phyloP scores from a whole-genome alignment of 2,329 filamentous ascomycete genomes.

The Tolypocladium album region DNA sequence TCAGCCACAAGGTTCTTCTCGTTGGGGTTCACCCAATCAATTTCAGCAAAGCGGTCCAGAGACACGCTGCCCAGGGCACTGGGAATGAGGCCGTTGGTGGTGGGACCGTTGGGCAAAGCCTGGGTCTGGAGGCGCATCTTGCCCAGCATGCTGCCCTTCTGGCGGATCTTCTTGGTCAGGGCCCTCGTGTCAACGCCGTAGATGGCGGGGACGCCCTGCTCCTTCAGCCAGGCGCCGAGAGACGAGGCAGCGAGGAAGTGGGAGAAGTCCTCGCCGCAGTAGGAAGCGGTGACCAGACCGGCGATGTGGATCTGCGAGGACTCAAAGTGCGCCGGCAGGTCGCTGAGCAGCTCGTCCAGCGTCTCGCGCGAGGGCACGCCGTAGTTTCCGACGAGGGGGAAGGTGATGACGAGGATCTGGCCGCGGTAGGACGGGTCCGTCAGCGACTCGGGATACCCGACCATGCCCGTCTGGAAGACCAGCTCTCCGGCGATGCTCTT shows the following conservation, averaged over 20 bases:
- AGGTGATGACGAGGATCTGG: conserved; percentile 94
- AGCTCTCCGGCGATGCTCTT: conserved; percentile 94
- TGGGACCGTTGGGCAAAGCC: conserved; percentile 29
- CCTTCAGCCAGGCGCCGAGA: conserved; percentile 89
- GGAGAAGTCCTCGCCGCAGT: conserved; percentile 90
- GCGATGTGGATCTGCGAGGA: conserved; percentile 87
- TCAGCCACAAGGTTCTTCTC: conserved; percentile 85
- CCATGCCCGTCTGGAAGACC: conserved; percentile 99
- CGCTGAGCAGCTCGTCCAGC: conserved; percentile 72
- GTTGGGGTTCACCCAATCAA: conserved; percentile 90
- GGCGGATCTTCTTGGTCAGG: conserved; percentile 85
- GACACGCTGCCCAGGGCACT: conserved; percentile 15
- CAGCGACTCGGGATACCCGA: conserved; percentile 91
- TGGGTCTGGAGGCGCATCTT: conserved; percentile 65
- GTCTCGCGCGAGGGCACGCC: conserved; percentile 83
- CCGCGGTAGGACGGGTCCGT: conserved; percentile 82
- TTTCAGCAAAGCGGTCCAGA: conserved; percentile 54
- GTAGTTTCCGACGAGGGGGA: conserved; percentile 94
- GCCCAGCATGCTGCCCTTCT: conserved; percentile 94
- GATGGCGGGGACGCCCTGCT: conserved; percentile 87
- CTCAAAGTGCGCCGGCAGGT: conserved; percentile 89
- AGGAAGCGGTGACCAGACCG: conserved; percentile 81
- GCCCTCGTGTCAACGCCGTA: conserved; percentile 91
- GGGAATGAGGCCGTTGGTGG: conserved; percentile 28
- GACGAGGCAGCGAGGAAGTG: conserved; percentile 89